Evolutionary conservation across 2,329 filamentous ascomycete species (phyloP).

Genomic region (Penicillium sp.): DNA sequence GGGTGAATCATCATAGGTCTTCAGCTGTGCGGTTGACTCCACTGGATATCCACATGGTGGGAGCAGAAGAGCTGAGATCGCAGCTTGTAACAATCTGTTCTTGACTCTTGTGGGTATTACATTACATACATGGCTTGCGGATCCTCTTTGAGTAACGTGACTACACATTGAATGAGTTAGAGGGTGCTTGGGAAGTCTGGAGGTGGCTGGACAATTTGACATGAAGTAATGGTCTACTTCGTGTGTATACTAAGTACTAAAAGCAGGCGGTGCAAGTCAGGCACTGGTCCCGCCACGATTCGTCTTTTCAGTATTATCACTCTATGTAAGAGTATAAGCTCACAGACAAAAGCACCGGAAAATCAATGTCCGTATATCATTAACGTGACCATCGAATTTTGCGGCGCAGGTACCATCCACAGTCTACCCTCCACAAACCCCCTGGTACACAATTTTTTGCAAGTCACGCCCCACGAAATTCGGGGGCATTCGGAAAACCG

Average conservation of each 20-base stretch:
- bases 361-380: background rate
- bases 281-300: background rate
- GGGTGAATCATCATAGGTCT: background rate
- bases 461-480: constrained; percentile 25
- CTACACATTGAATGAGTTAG: constrained; percentile 6
- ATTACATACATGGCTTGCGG: background rate
- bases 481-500: constrained; percentile 22
- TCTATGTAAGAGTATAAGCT: background rate
- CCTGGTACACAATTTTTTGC: background rate
- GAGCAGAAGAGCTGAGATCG: constrained; percentile 28
- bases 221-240: background rate
- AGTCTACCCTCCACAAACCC: background rate
- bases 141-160: background rate
- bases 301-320: background rate
- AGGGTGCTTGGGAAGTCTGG: constrained; percentile 8
- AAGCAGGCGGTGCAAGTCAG: background rate
- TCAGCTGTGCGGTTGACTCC: constrained; percentile 1
- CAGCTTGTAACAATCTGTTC: background rate
- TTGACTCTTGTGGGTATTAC: background rate
- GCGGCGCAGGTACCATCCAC: constrained; percentile 5
- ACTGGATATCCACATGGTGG: constrained; percentile 3
- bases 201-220: constrained; percentile 24
- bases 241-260: background rate
- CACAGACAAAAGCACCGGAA: background rate
- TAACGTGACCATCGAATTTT: background rate